Conservation (phyloP, 169 alveolate species). For the Eimeria necatrix region DNA sequence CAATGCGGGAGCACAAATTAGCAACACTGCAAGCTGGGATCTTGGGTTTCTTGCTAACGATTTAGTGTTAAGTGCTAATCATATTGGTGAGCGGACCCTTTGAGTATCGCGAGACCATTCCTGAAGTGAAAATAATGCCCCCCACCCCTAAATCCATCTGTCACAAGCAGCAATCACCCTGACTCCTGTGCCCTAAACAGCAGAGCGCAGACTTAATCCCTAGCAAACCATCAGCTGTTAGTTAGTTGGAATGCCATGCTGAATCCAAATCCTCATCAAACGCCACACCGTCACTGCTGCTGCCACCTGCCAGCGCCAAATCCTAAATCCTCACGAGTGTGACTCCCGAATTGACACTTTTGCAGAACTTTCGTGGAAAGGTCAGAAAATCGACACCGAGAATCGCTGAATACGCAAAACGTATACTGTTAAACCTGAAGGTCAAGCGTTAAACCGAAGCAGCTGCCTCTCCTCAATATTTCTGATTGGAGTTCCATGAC, state of each 20-base stretch:
- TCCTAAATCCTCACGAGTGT: slow-evolving; percentile 64
- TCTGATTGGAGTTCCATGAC: background rate
- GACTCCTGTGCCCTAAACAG: slow-evolving; percentile 8
- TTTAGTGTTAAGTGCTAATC: background rate
- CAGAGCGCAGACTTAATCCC: background rate
- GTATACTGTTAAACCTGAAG: background rate
- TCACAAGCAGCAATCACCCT: background rate
- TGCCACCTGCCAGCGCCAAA: background rate
- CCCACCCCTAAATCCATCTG: slow-evolving; percentile 75
- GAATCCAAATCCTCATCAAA: background rate
- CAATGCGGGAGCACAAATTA: background rate
- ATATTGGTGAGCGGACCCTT: slow-evolving; percentile 11
- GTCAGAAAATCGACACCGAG: slow-evolving; percentile 61
- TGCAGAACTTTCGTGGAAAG: slow-evolving; percentile 61
- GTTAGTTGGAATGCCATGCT: too few species aligned
- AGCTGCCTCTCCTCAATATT: too few species aligned
- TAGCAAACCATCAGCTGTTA: background rate
- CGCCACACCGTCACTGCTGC: background rate
- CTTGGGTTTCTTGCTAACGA: background rate
- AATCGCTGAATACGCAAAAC: slow-evolving; percentile 46
- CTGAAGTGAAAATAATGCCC: slow-evolving; percentile 70
- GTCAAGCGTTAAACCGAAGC: background rate
- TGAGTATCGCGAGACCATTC: slow-evolving; percentile 50
- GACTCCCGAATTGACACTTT: slow-evolving; percentile 69
- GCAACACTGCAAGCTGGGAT: background rate